A percentile compares a stretch with the other conserved stretches of the same genome.
Evolutionary conservation across 73 alveolate species (phyloP).

Genomic region (Paramecium bursaria): DNA sequence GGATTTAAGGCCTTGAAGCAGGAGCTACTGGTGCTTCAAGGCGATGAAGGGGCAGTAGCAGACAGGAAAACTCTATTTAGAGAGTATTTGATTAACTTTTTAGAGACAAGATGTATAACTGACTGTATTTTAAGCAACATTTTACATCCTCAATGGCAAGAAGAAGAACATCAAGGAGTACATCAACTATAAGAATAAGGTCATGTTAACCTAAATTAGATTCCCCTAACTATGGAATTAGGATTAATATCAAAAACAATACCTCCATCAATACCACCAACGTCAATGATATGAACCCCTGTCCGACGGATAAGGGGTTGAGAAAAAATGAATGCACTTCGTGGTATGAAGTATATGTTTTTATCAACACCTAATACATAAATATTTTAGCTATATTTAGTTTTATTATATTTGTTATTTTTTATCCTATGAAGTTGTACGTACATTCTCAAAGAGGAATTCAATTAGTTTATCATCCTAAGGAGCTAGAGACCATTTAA

Average conservation of each 20-base stretch:
- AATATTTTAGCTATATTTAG: background rate
- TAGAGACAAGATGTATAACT: background rate
- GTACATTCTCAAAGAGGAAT: no score
- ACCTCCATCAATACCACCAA: background rate
- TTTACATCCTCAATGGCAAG: conserved; percentile 4
- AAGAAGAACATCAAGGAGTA: conserved; percentile 19
- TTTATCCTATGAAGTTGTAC: background rate
- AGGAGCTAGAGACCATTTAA: background rate
- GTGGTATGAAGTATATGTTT: background rate
- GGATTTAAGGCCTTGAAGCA: conserved; percentile 1
- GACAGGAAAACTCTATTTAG: background rate
- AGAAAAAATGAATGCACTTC: background rate
- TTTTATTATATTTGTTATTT: conserved; percentile 2
- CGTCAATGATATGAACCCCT: background rate
- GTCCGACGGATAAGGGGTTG: background rate
- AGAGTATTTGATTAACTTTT: background rate
- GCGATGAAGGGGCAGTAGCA: background rate
- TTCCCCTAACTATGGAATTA: background rate
- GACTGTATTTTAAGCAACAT: background rate
- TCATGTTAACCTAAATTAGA: background rate
- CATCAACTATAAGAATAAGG: conserved; percentile 13
- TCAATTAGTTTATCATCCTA: background rate
- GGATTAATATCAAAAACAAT: background rate
- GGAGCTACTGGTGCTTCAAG: background rate
- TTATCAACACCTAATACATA: background rate